These are phyloP conservation scores for Cercophora scortea DNA, from an alignment of 495 filamentous ascomycete genomes.

Conservation along the genomic window DNA sequence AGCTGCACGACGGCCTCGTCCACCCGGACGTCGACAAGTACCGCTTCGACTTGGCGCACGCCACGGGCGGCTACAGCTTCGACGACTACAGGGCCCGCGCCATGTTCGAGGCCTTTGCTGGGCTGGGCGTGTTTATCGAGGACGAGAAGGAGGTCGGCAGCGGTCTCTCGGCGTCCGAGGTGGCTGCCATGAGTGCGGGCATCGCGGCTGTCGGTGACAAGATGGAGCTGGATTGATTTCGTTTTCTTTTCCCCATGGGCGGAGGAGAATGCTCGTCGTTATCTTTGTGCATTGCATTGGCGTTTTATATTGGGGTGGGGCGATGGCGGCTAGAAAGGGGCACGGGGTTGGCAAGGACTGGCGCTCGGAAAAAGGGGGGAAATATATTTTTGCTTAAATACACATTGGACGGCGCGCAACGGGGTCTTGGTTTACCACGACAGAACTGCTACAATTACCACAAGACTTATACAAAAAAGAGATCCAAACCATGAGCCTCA, in stretches of 20 bases:
- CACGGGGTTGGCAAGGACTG: not conserved
- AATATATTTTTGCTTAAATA: too few relatives aligned
- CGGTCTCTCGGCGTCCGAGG: conserved; percentile 18
- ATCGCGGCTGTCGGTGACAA: conserved; percentile 29
- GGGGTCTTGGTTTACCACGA: too few relatives aligned
- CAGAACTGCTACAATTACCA: too few relatives aligned
- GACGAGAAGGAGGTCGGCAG: conserved; percentile 56
- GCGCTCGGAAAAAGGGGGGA: too few relatives aligned
- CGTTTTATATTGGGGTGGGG: not conserved
- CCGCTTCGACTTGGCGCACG: conserved; percentile 26
- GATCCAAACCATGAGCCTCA: too few relatives aligned
- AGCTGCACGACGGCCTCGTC: conserved; percentile 52
- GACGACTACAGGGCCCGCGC: conserved; percentile 71
- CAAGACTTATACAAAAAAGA: too few relatives aligned
- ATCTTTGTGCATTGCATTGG: conserved; percentile 1
- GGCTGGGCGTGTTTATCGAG: conserved; percentile 70
- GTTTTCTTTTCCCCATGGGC: not conserved
- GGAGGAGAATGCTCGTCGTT: too few relatives aligned
- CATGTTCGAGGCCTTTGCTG: conserved; percentile 83
- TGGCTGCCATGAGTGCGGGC: conserved; percentile 24
- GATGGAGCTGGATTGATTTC: conserved; percentile 36
- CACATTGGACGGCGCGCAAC: too few relatives aligned
- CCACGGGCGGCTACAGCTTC: conserved; percentile 78
- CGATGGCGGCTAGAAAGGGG: not conserved
- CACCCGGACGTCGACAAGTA: conserved; percentile 47